These are phyloP conservation scores for Fusarium hainanense DNA, from an alignment of 2,329 filamentous ascomycete species.

Conservation along the genomic window DNA sequence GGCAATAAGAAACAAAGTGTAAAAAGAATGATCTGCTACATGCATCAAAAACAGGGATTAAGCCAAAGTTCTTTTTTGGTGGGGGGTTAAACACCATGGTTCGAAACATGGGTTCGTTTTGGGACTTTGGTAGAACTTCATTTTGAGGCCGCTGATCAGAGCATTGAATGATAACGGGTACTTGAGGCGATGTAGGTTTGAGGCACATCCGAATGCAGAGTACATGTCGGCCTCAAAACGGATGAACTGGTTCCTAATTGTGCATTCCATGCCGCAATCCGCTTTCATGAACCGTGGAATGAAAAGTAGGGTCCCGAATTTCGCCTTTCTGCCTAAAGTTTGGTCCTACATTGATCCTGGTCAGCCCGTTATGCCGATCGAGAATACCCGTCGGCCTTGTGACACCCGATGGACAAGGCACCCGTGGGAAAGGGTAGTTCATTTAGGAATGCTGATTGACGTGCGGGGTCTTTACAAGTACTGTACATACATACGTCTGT, in stretches of 20 bases:
- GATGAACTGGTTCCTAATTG: background rate
- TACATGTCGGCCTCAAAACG: too few species aligned
- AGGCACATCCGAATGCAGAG: background rate
- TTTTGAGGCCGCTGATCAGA: background rate
- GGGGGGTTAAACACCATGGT: slow-evolving; percentile 25
- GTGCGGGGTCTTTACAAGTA: background rate
- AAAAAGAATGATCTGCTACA: slow-evolving; percentile 25
- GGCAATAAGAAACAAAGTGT: slow-evolving; percentile 20
- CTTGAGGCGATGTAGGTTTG: background rate
- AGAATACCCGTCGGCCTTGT: slow-evolving; percentile 21
- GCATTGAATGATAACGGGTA: too few species aligned
- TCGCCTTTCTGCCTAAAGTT: slow-evolving; percentile 22
- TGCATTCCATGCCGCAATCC: background rate
- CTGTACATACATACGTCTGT: background rate
- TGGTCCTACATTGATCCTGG: slow-evolving; percentile 1
- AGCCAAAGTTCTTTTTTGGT: slow-evolving; percentile 29
- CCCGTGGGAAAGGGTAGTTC: slow-evolving; percentile 14
- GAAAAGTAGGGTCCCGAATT: background rate
- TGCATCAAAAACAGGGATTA: slow-evolving; percentile 17
- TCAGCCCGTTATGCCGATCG: slow-evolving; percentile 6
- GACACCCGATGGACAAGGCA: slow-evolving; percentile 31
- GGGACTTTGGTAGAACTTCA: slow-evolving; percentile 40
- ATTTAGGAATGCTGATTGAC: background rate
- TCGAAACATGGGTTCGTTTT: slow-evolving; percentile 25
- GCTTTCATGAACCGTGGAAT: background rate